Conservation (phyloP, 2,329 filamentous ascomycete species). For the Fusarium sp. region DNA sequence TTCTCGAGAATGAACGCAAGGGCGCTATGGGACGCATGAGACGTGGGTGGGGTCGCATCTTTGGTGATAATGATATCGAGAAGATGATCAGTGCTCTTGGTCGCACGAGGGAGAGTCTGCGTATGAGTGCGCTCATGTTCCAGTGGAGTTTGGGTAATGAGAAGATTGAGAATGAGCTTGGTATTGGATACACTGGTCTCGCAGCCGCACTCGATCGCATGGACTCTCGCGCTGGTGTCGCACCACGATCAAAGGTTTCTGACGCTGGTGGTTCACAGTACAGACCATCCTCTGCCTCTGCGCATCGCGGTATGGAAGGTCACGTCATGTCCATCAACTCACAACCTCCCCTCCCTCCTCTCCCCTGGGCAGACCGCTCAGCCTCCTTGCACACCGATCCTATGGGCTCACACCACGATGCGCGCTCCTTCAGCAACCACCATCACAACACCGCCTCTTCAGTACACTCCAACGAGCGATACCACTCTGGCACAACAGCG, state of each 20-base stretch:
- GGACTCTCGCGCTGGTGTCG: conserved; percentile 43
- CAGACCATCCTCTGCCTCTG: conserved; percentile 41
- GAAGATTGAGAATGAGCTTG: conserved; percentile 68
- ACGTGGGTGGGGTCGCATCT: conserved; percentile 72
- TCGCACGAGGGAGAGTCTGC: conserved; percentile 69
- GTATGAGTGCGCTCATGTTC: conserved; percentile 72
- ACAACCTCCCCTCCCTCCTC: conserved; percentile 43
- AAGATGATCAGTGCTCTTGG: conserved; percentile 68
- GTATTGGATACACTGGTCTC: conserved; percentile 75
- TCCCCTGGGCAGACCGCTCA: conserved; percentile 43
- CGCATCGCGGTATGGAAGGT: conserved; percentile 40
- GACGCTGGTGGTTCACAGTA: conserved; percentile 38
- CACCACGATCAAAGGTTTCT: conserved; percentile 32
- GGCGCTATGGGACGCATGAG: conserved; percentile 68
- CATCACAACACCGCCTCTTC: conserved; percentile 47
- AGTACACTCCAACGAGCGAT: conserved; percentile 47
- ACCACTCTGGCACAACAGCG: conserved; percentile 42
- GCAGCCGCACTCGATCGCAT: conserved; percentile 69
- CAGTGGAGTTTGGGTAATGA: conserved; percentile 71
- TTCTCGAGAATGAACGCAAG: conserved; percentile 71
- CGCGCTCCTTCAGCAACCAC: conserved; percentile 22
- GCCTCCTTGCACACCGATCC: conserved; percentile 35
- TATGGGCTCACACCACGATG: conserved; percentile 17
- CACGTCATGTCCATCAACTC: conserved; percentile 9
- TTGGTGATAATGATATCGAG: conserved; percentile 69